phyloP scores from a whole-genome alignment of 305 asterid species.

The Galium porrigens region DNA sequence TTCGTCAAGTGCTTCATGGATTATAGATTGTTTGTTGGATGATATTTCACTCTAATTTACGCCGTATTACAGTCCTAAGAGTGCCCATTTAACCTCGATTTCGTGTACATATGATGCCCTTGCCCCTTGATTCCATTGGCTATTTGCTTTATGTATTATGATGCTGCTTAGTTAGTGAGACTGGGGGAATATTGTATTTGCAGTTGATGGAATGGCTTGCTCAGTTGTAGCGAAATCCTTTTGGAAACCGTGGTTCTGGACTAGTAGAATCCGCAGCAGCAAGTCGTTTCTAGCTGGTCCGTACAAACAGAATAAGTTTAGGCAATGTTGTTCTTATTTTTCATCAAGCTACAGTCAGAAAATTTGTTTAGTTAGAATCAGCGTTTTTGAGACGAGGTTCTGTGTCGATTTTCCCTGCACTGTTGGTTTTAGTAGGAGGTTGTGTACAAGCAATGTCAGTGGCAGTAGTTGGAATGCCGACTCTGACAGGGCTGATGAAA shows the following conservation, averaged over 20 bases:
- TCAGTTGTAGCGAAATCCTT: not conserved
- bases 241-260: not conserved
- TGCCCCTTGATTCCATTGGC: not conserved
- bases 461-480: not conserved
- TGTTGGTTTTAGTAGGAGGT: not conserved
- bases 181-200: not conserved
- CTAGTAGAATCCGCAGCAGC: conserved; percentile 1
- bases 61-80: not conserved
- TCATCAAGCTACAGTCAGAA: not conserved
- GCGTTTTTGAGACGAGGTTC: not conserved
- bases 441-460: not conserved
- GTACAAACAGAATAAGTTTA: not conserved
- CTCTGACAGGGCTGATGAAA: not conserved
- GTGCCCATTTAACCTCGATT: conserved; percentile 16
- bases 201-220: conserved; percentile 4
- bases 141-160: not conserved
- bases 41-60: not conserved
- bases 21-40: no score
- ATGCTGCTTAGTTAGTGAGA: not conserved
- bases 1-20: not conserved
- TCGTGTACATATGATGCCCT: not conserved
- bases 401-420: not conserved
- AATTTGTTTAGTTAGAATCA: not conserved
- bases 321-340: not conserved
- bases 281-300: not conserved